Evolutionary conservation across 2,329 filamentous ascomycete species (phyloP).

Genomic region (Fusarium algeriense): DNA sequence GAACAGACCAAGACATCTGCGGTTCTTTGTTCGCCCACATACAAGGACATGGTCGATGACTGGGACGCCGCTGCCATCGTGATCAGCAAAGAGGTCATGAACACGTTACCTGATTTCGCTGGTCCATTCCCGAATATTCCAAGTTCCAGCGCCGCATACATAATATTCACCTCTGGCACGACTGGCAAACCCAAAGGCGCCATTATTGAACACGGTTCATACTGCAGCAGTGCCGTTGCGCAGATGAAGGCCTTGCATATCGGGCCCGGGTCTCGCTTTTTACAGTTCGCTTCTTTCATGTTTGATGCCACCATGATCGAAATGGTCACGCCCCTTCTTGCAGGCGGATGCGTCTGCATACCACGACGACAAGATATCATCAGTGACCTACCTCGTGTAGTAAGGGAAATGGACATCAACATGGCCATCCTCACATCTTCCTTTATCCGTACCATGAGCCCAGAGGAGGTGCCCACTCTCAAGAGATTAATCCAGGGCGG

Average conservation of each 20-base stretch:
- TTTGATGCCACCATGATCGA: constrained; percentile 61
- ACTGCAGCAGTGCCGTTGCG: constrained; percentile 62
- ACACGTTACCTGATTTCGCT: neutral
- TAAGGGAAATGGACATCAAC: neutral
- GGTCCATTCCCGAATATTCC: neutral
- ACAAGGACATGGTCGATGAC: neutral
- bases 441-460: neutral
- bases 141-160: constrained; percentile 34
- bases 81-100: neutral
- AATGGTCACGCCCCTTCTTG: constrained; percentile 37
- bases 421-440: neutral
- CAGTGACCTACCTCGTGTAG: neutral
- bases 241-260: constrained; percentile 46
- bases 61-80: neutral
- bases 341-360: constrained; percentile 41
- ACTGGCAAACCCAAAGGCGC: constrained; percentile 49
- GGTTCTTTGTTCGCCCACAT: neutral
- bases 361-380: constrained; percentile 38
- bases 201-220: constrained; percentile 59
- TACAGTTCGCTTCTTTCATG: constrained; percentile 64
- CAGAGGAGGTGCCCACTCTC: neutral
- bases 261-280: constrained; percentile 59
- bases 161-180: constrained; percentile 48
- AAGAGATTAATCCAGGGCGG: neutral
- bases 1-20: neutral